A percentile compares a stretch with the other conserved stretches of the same genome.
These are phyloP conservation scores for Gamarada debralockiae DNA, from an alignment of 495 filamentous ascomycete genomes.

Conservation along the genomic window DNA sequence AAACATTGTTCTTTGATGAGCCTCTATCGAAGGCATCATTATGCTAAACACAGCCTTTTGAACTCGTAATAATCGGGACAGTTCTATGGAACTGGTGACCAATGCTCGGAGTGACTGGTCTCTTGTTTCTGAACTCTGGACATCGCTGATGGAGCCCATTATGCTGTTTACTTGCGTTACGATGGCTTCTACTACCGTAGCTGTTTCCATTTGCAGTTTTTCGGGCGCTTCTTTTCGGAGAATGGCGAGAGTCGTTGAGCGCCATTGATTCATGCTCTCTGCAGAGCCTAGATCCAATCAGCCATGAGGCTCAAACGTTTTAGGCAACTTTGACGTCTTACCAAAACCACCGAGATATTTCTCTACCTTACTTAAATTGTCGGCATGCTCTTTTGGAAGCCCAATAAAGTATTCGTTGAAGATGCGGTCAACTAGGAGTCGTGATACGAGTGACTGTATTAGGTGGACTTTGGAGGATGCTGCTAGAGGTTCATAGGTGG, in stretches of 20 bases:
- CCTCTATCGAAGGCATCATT: constrained; percentile 44
- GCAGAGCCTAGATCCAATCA: constrained; percentile 29
- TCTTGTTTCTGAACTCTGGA: constrained; percentile 34
- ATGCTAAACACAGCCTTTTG: constrained; percentile 50
- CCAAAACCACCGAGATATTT: constrained; percentile 38
- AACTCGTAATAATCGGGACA: constrained; percentile 45
- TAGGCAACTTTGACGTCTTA: constrained; percentile 25
- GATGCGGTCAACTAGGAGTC: constrained; percentile 44
- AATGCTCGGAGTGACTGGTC: constrained; percentile 42
- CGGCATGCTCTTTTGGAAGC: constrained; percentile 37
- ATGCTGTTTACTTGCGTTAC: constrained; percentile 28
- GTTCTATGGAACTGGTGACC: constrained; percentile 41
- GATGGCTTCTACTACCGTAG: constrained; percentile 30
- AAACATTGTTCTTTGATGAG: constrained; percentile 44
- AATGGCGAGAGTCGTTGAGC: constrained; percentile 46
- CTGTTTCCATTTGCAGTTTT: constrained; percentile 39
- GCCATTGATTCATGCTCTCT: constrained; percentile 52
- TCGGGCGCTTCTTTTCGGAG: constrained; percentile 39
- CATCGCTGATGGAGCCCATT: constrained; percentile 21
- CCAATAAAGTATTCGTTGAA: constrained; percentile 52
- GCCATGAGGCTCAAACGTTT: background rate
- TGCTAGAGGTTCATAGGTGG: constrained; percentile 44
- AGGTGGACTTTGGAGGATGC: constrained; percentile 45
- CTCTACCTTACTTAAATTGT: constrained; percentile 40
- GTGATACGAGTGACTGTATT: constrained; percentile 48